Conservation (phyloP, 129 eudicot genomes). For the Pulicaria dysenterica region DNA sequence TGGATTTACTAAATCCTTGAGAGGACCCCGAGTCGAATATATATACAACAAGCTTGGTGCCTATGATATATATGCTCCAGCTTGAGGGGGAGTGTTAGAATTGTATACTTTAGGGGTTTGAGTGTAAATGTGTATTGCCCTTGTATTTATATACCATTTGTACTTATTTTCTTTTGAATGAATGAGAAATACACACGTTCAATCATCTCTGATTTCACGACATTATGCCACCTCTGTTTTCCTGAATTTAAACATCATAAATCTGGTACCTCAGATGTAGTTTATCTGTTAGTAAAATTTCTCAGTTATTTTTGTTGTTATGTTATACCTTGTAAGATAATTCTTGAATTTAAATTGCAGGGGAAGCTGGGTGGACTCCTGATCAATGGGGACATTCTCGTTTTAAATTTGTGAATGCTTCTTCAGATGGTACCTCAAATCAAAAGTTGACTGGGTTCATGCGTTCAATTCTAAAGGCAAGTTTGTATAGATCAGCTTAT, state of each 20-base stretch:
- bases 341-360: conserved; percentile 40
- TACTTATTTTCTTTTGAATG: no score
- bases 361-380: conserved; percentile 97
- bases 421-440: conserved; percentile 65
- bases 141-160: no score
- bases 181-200: no score
- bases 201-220: no score
- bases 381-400: conserved; percentile 95
- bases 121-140: no score
- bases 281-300: not conserved
- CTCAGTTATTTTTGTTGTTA: not conserved
- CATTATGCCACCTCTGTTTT: not conserved
- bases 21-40: no score
- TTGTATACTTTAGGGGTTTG: no score
- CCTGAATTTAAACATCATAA: not conserved
- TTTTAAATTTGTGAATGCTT: conserved; percentile 54
- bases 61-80: no score
- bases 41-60: no score
- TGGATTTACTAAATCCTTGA: no score
- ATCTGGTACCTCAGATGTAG: conserved; percentile 7
- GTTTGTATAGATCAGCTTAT: conserved; percentile 10
- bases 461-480: conserved; percentile 84
- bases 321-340: conserved; percentile 1
- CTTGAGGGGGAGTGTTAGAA: no score
- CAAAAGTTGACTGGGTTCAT: conserved; percentile 82